Evolutionary conservation across 352 stramenopile species (phyloP), one percentile per base, ranked within the genome.

Genomic region (Aphanomyces stellatus): DNA sequence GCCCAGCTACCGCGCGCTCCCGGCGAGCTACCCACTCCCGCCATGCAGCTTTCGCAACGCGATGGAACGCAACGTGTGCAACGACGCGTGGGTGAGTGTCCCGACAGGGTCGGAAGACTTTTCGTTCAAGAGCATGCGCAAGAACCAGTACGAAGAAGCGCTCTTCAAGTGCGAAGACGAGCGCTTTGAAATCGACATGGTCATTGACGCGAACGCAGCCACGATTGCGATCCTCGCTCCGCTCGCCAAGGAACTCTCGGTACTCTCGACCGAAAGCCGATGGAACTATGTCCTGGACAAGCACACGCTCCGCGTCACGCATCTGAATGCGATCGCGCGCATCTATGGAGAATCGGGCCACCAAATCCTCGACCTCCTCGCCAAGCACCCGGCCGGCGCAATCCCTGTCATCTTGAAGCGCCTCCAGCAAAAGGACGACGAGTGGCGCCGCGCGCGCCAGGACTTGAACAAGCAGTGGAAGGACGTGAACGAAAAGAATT

Each of bases 121-220:
- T 68, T 98, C 90, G n/a, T 98, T 96, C 70, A 97, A 96, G 78
- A 98, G 99, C 72, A 98, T 99, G 94, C 91, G 97, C 35, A 98
- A 98, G 67, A 99, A 99, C 73, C 91, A 98, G 65, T 98, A 99
- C 72, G 98, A 99, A 73, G 97, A 99, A 73, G 90, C 92, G 6
- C 77, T 99, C 0, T 99, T 99, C 79, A 96, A 98, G 65, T 98
- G 90, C 65, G 98, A 99, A 78, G 98, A 99, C 75, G 97, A 99
- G 74, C 88, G 96, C 7, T 95, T 95, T 65, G 85, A 94, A 70
- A 95, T 93, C 49, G 86, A 95, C 65, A 95, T 93, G 85, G 85
- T 96, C 24, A 99, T 99, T 69, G 98, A 99, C 56, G 91, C 90
- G 1, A 99, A 99, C 76, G 81, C 88, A 25, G 90, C 86, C 25